Conservation (phyloP, 1,139 yeast genomes). For the Protomyces gravidus region DNA sequence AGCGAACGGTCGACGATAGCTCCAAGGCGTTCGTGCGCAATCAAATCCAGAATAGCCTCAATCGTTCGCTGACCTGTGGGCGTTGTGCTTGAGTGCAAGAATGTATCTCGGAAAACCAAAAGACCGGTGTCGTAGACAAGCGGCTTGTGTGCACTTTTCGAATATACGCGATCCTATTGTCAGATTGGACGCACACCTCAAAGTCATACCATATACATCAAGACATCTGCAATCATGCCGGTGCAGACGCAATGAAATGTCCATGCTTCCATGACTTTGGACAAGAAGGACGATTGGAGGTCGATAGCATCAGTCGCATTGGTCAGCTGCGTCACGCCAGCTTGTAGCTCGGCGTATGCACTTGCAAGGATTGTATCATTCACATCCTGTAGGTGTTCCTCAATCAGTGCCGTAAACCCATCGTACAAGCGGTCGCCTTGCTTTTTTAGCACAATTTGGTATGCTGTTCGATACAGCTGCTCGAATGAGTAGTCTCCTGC, state of each 20-base stretch:
- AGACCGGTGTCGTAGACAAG: constrained; percentile 73
- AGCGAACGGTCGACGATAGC: constrained; percentile 57
- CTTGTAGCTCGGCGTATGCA: neutral
- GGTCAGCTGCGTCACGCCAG: constrained; percentile 3
- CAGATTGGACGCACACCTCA: neutral
- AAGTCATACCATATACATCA: constrained; percentile 60
- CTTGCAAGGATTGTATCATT: constrained; percentile 33
- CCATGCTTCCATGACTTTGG: constrained; percentile 48
- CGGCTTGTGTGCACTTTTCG: constrained; percentile 64
- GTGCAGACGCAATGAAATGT: constrained; percentile 67
- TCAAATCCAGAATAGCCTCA: constrained; percentile 52
- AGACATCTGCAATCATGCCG: constrained; percentile 76
- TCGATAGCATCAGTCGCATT: constrained; percentile 30
- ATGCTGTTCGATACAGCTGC: constrained; percentile 75
- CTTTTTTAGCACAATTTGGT: constrained; percentile 70
- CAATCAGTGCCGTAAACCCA: constrained; percentile 53
- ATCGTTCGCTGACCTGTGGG: constrained; percentile 54
- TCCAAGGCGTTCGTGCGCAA: constrained; percentile 59
- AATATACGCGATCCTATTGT: constrained; percentile 61
- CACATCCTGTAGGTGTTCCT: constrained; percentile 48
- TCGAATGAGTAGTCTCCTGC: constrained; percentile 79
- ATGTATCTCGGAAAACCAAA: constrained; percentile 50
- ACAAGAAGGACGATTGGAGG: constrained; percentile 1
- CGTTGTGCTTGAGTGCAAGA: constrained; percentile 46
- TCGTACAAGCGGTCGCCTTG: constrained; percentile 67